phyloP scores from a whole-genome alignment of 345 rosid genomes.

The Clausena lansium region DNA sequence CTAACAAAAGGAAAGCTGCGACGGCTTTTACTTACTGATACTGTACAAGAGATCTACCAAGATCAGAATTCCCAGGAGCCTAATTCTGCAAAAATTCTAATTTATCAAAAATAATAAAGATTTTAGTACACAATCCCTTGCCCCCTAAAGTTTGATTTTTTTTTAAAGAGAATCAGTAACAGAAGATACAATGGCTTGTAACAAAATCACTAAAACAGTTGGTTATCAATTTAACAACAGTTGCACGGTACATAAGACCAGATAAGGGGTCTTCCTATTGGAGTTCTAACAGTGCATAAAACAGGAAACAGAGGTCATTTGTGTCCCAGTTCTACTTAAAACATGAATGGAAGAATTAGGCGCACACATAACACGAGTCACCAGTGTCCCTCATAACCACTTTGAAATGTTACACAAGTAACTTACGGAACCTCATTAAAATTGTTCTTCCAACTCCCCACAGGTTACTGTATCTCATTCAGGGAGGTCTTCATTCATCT shows the following conservation, averaged over 20 bases:
- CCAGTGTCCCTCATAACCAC: not conserved
- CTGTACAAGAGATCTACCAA: too few species aligned
- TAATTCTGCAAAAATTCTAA: too few species aligned
- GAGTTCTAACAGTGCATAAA: not conserved
- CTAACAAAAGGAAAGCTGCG: too few species aligned
- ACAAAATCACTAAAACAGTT: not conserved
- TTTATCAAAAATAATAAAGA: too few species aligned
- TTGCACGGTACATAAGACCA: constrained; percentile 9
- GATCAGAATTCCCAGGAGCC: too few species aligned
- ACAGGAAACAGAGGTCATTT: not conserved
- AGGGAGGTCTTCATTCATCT: not conserved
- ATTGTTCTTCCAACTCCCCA: not conserved
- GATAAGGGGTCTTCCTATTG: not conserved
- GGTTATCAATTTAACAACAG: constrained; percentile 13
- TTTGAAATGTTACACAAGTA: not conserved
- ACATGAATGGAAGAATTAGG: not conserved
- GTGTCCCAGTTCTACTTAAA: constrained; percentile 13
- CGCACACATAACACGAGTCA: not conserved
- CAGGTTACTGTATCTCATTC: not conserved
- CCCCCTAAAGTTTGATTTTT: not conserved
- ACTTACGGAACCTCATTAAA: not conserved
- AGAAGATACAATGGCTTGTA: not conserved
- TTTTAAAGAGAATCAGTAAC: not conserved
- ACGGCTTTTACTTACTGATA: too few species aligned
- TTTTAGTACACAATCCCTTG: too few species aligned